Conservation (phyloP, 2,329 filamentous ascomycete genomes). For the Clonostachys byssicola region DNA sequence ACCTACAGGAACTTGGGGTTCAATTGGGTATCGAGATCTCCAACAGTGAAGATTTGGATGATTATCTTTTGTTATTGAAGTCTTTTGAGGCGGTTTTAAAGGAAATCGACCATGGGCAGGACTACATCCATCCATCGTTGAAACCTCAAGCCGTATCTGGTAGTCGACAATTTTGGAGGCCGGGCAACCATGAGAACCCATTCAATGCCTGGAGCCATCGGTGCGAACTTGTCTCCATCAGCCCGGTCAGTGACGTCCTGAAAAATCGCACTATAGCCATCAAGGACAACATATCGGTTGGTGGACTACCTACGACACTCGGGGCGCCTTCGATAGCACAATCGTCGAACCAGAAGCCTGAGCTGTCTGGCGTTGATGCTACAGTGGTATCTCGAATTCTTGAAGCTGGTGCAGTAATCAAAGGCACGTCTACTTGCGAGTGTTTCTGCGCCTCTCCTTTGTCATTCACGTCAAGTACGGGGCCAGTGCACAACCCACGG, state of each 20-base stretch:
- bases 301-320: slow-evolving; percentile 15
- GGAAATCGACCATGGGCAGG: slow-evolving; percentile 12
- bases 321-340: slow-evolving; percentile 3
- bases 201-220: slow-evolving; percentile 26
- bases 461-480: slow-evolving; percentile 17
- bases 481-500: slow-evolving; percentile 18
- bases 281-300: slow-evolving; percentile 22
- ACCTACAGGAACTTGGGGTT: slow-evolving; percentile 10
- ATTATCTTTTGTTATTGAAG: slow-evolving; percentile 17
- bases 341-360: background rate
- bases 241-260: slow-evolving; percentile 5
- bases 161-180: slow-evolving; percentile 12
- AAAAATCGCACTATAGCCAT: slow-evolving; percentile 11
- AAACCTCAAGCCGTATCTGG: slow-evolving; percentile 5
- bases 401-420: slow-evolving; percentile 14
- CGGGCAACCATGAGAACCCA: slow-evolving; percentile 15
- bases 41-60: slow-evolving; percentile 12
- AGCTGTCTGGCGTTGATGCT: slow-evolving; percentile 11
- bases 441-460: slow-evolving; percentile 19
- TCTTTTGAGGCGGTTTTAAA: slow-evolving; percentile 17
- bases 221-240: slow-evolving; percentile 12
- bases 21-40: slow-evolving; percentile 8
- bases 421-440: slow-evolving; percentile 19
- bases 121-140: slow-evolving; percentile 16
- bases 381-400: slow-evolving; percentile 14